Evolutionary conservation across 768 basidiomycete species (phyloP).

Genomic region (Suillus spraguei): DNA sequence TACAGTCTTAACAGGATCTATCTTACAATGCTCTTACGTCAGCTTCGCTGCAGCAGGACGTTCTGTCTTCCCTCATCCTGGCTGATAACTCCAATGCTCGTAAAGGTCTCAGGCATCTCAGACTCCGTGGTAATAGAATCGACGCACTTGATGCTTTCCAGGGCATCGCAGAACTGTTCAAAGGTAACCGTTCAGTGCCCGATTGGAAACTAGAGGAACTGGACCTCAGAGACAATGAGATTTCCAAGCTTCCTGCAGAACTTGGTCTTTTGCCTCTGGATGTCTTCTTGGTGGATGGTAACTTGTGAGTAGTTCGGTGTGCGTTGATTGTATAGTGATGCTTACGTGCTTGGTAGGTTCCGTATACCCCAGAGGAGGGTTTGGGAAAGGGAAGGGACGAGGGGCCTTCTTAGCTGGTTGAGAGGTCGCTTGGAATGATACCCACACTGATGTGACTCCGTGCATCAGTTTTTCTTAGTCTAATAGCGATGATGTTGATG

Average conservation of each 20-base stretch:
- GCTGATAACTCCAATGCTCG: slow-evolving; percentile 21
- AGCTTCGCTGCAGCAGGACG: slow-evolving; percentile 48
- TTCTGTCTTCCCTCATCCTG: slow-evolving; percentile 54
- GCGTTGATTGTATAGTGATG: background rate
- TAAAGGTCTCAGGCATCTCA: slow-evolving; percentile 54
- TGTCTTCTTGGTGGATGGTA: slow-evolving; percentile 83
- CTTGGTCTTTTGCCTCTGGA: slow-evolving; percentile 78
- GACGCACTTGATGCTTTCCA: slow-evolving; percentile 63
- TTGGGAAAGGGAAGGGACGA: slow-evolving; percentile 88
- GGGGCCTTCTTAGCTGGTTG: slow-evolving; percentile 78
- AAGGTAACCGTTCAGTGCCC: slow-evolving; percentile 59
- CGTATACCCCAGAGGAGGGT: slow-evolving; percentile 78
- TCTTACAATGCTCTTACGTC: slow-evolving; percentile 74
- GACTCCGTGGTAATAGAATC: slow-evolving; percentile 69
- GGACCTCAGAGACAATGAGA: slow-evolving; percentile 82
- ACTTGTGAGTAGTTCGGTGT: slow-evolving; percentile 55
- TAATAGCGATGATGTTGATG: background rate
- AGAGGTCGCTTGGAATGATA: slow-evolving; percentile 67
- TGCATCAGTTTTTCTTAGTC: background rate
- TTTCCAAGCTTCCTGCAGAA: slow-evolving; percentile 66
- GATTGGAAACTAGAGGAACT: slow-evolving; percentile 82
- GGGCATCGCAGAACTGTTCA: slow-evolving; percentile 63
- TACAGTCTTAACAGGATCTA: too few species aligned
- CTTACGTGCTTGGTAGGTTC: slow-evolving; percentile 51
- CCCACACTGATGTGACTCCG: background rate